Percentiles rank a stretch among this genome's conserved stretches.
These are phyloP conservation scores for Aspergillus sp. DNA, from an alignment of 2,329 filamentous ascomycete genomes.

Conservation along the genomic window DNA sequence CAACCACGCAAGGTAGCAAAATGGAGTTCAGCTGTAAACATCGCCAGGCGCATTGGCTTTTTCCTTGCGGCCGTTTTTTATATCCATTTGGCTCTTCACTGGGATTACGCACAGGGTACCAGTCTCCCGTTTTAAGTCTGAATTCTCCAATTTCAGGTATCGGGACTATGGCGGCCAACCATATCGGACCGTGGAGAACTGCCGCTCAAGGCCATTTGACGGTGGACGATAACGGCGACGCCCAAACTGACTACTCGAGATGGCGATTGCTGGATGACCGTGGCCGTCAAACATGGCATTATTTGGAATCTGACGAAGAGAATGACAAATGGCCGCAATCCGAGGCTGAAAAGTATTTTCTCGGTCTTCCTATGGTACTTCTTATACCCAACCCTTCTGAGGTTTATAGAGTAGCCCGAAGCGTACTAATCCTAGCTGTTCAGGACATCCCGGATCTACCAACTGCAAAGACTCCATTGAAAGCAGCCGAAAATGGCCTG, in stretches of 20 bases:
- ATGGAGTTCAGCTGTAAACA: neutral
- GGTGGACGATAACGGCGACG: conserved; percentile 27
- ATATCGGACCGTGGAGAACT: conserved; percentile 29
- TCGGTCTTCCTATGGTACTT: conserved; percentile 69
- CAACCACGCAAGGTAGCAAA: neutral
- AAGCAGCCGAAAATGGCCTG: conserved; percentile 73
- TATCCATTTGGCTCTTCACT: neutral
- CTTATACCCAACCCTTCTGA: conserved; percentile 7
- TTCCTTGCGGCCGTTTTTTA: conserved; percentile 2
- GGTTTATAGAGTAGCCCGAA: neutral
- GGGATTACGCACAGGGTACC: too few species aligned
- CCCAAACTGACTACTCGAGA: conserved; percentile 65
- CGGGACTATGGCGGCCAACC: conserved; percentile 14
- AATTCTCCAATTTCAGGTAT: neutral
- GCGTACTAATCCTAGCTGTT: neutral
- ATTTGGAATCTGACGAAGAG: conserved; percentile 65
- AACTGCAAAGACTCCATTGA: conserved; percentile 61
- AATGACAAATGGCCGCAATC: conserved; percentile 74
- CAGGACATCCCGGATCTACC: conserved; percentile 69
- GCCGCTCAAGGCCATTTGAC: conserved; percentile 27
- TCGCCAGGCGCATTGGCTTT: neutral
- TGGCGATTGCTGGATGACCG: conserved; percentile 80
- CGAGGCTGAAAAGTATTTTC: conserved; percentile 77
- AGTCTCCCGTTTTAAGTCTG: too few species aligned
- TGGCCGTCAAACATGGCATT: conserved; percentile 90